Conservation (phyloP, 352 stramenopile genomes). For the Pythium phragmitis region DNA sequence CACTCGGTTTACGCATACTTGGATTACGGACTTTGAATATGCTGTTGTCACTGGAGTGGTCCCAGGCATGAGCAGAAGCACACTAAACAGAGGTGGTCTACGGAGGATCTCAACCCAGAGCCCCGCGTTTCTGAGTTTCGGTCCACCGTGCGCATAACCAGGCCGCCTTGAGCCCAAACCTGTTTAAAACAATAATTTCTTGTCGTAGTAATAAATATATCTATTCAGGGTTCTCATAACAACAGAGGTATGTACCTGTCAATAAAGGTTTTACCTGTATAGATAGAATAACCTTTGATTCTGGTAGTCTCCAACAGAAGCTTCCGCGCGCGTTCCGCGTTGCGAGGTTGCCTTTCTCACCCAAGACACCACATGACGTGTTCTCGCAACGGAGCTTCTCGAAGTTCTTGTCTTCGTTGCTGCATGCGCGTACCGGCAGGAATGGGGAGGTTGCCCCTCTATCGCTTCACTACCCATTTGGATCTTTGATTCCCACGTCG, state of each 20-base stretch:
- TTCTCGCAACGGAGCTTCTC: constrained; percentile 28
- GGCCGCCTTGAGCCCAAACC: constrained; percentile 11
- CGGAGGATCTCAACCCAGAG: constrained; percentile 7
- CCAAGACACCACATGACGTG: constrained; percentile 20
- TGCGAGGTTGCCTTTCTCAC: constrained; percentile 13
- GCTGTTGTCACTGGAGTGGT: not conserved
- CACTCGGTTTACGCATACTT: constrained; percentile 17
- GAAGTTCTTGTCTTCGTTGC: constrained; percentile 6
- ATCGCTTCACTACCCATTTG: constrained; percentile 15
- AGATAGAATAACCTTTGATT: not conserved
- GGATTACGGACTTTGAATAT: too few relatives aligned
- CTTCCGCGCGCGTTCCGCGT: constrained; percentile 24
- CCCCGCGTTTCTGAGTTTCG: constrained; percentile 26
- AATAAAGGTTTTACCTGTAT: constrained; percentile 4
- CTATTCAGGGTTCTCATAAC: not conserved
- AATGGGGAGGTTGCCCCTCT: not conserved
- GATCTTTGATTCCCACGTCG: constrained; percentile 21
- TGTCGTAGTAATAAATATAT: not conserved
- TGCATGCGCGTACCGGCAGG: not conserved
- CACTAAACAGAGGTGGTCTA: constrained; percentile 12
- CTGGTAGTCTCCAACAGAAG: constrained; percentile 25
- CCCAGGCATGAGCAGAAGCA: not conserved
- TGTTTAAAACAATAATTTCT: constrained; percentile 2
- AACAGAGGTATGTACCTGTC: not conserved
- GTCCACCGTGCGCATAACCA: constrained; percentile 4